Percentiles rank a stretch among this genome's conserved stretches.
Conservation (phyloP, 345 rosid species). For the Rhodamnia argentea region DNA sequence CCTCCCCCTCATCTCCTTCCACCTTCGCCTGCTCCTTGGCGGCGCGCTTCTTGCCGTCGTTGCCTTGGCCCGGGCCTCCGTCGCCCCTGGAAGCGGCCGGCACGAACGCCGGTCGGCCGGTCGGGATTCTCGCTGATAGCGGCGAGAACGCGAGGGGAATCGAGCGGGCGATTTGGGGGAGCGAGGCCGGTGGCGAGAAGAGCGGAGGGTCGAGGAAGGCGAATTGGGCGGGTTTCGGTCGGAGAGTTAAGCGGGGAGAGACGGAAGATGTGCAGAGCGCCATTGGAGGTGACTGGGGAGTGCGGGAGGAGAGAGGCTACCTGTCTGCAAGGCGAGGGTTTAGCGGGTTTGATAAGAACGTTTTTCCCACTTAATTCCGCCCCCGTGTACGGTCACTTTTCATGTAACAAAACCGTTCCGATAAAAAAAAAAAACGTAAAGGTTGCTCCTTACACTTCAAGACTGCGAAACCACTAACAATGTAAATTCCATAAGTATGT, state of each 20-base stretch:
- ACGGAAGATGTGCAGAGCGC: background rate
- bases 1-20: slow-evolving; percentile 12
- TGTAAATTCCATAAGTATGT: too few relatives aligned
- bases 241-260: background rate
- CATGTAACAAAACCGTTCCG: too few relatives aligned
- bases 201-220: background rate
- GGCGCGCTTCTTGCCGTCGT: background rate
- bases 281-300: background rate
- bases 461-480: too few relatives aligned
- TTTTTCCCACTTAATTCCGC: background rate
- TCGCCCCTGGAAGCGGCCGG: background rate
- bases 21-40: background rate
- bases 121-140: background rate
- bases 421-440: too few relatives aligned
- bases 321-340: background rate
- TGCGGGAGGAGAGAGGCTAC: background rate
- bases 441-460: too few relatives aligned
- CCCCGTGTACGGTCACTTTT: too few relatives aligned
- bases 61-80: background rate
- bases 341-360: background rate
- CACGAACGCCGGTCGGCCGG: background rate
- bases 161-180: background rate
- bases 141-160: background rate
- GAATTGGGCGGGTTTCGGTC: background rate
- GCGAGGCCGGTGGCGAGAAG: background rate